Percentiles rank a stretch among this genome's conserved stretches.
phyloP scores from a whole-genome alignment of 1,284 basidiomycete species.

The Ceratobasidium theobromae region DNA sequence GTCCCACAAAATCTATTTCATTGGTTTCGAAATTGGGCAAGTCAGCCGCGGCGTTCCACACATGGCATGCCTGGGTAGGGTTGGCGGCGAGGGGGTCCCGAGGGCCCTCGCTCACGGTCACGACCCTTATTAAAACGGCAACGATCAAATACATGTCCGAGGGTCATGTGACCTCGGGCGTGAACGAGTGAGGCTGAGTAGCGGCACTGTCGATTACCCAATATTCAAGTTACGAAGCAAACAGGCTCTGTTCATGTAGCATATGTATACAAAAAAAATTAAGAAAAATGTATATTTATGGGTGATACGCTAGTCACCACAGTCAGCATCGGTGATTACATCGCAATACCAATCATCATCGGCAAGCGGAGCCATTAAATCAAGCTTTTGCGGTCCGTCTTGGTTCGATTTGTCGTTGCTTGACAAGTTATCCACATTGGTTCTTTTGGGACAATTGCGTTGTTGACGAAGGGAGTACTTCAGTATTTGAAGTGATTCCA shows the following conservation, averaged over 20 bases:
- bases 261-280: not conserved
- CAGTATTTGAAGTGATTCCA: not conserved
- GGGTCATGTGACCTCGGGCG: not conserved
- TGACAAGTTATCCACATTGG: not conserved
- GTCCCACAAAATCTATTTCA: too few relatives aligned
- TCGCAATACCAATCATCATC: not conserved
- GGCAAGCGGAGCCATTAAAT: not conserved
- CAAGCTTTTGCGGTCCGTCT: not conserved
- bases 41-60: too few relatives aligned
- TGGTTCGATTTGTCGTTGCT: not conserved
- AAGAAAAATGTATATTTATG: not conserved
- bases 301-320: not conserved
- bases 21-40: too few relatives aligned
- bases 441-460: not conserved
- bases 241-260: not conserved
- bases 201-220: not conserved
- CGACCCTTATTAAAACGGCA: not conserved
- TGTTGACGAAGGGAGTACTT: not conserved
- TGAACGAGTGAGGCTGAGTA: not conserved
- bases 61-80: too few relatives aligned
- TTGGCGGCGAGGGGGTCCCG: not conserved
- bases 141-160: not conserved
- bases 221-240: too few relatives aligned
- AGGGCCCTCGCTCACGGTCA: too few relatives aligned
- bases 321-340: not conserved